Evolutionary conservation across 2,329 filamentous ascomycete species (phyloP).

Genomic region (Dichotomopilus funicola): DNA sequence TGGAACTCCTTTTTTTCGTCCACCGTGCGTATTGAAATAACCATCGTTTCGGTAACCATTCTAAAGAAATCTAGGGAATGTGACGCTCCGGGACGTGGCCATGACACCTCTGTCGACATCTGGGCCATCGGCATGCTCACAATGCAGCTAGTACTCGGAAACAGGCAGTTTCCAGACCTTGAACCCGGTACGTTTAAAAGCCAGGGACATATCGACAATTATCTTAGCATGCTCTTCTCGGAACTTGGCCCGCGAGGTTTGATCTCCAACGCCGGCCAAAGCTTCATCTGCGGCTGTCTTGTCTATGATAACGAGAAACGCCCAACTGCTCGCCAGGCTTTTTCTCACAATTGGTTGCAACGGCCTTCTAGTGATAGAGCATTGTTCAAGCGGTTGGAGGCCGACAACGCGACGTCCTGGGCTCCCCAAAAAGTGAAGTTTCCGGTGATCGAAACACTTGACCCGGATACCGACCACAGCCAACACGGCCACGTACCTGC

Average conservation of each 20-base stretch:
- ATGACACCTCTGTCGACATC: slow-evolving; percentile 40
- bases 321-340: slow-evolving; percentile 29
- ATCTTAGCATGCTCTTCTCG: slow-evolving; percentile 10
- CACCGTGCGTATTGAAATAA: slow-evolving; percentile 38
- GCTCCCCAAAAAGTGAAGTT: slow-evolving; percentile 14
- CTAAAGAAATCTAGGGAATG: slow-evolving; percentile 35
- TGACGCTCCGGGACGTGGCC: slow-evolving; percentile 19
- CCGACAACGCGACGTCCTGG: slow-evolving; percentile 15
- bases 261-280: slow-evolving; percentile 20
- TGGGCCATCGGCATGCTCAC: slow-evolving; percentile 47
- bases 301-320: slow-evolving; percentile 27
- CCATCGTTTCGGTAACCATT: no score
- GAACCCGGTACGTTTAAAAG: slow-evolving; percentile 11
- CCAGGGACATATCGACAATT: slow-evolving; percentile 10
- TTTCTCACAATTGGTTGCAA: slow-evolving; percentile 34
- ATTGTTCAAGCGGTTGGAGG: slow-evolving; percentile 15
- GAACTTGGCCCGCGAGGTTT: slow-evolving; percentile 11
- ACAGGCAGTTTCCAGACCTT: slow-evolving; percentile 21
- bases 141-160: slow-evolving; percentile 28
- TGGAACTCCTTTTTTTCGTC: slow-evolving; percentile 42
- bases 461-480: neutral
- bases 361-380: slow-evolving; percentile 6
- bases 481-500: neutral
- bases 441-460: slow-evolving; percentile 13
- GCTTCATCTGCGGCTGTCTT: slow-evolving; percentile 33